Base-by-base conservation (phyloP, 352 stramenopile genomes). In the Pythium scleroteichum region DNA sequence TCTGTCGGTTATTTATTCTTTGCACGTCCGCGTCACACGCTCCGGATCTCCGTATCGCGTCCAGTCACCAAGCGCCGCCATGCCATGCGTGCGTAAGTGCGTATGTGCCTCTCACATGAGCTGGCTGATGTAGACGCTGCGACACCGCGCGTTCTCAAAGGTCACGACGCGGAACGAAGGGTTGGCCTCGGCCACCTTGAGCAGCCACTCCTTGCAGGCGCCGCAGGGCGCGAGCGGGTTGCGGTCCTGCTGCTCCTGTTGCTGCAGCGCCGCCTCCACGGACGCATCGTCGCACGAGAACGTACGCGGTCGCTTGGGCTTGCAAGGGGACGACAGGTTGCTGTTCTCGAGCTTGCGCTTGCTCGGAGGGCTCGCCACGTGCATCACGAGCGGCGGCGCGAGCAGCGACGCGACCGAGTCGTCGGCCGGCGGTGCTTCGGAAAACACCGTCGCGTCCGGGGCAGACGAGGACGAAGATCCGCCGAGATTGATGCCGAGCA, bases 151-250 rank as follows among this genome's bases (percentile, higher is more conserved):
- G 76, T 98, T 97, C 48, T 97, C 97, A 57, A 99, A 99, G 20
- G 96, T 99, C 16, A 99, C 71, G 41, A 99, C 93, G 54, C 92
- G 92, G 68, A 99, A 99, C 41, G 96, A 88, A 48, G 96, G 97
- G 66, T 99, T 99, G 14, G 91, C 91, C 76, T 99, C 95, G 5
- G 96, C 96, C 65, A 99, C 99, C 75, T 99, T 99, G 60, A 99
- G 97, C 29, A 99, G 82, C 97, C 97, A 99, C 71, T 99, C 97
- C 67, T 98, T 99, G 81, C 97, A 99, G 13, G 96, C 94, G 16
- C 97, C 97, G 73, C 97, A 99, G 14, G 97, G 97, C 42, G 94
- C 92, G 24, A 99, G 71, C 24, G 97, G 97, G 74, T 99, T 99
- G 44, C 97, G 87, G 62, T 99, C 83, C 24, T 76, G 69, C 52